Evolutionary conservation across 116 monocot species (phyloP), one percentile per base, ranked within the genome.

Genomic region (Dioscorea cayenensis): DNA sequence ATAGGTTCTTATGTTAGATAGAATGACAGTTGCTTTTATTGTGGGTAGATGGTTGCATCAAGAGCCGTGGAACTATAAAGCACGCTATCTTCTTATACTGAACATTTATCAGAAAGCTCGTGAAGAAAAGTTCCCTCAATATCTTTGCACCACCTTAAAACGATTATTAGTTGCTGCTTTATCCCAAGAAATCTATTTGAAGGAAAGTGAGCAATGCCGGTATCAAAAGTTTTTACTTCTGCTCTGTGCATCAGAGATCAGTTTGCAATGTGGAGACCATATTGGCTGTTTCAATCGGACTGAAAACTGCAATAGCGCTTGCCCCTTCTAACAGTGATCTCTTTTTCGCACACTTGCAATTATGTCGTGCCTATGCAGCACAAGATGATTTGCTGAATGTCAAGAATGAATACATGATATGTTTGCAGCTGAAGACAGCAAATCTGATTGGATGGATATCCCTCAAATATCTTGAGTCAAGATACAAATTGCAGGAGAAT

Each of bases 51-150:
- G 86, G 88, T 67, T 99, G 76, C 94, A 84, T 91, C 82, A 77
- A 74, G 99, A 94, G 76, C 99, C 99, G 36, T 99, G 99, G 99
- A 99, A 83, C 66, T 17, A 60, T 49, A 81, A 83, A 67, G 89
- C 89, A 60, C 77, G 28, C 11, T 91, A 89, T 63, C 61, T 99
- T 51, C 86, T 99, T 52, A 22, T 89, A 60, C 77, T 99, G 36
- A 78, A 75, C 67, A 11, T 89, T 70, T 32, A 87, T 37, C 99
- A 99, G 68, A 91, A 83, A 77, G 91, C 85, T 0, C 85, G 89
- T 61, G 86, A 91, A 82, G 86, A 94, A 60, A 94, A 82, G 48
- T 99, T 90, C 70, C 91, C 94, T 22, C 75, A 20, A 62, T 65
- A 85, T 72, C 65, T 87, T 19, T 84, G 84, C 68, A 36, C 36